Percentiles rank a stretch among this genome's conserved stretches.
Conservation (phyloP, 176 grass and related monocot genomes). For the Oryza nivara region DNA sequence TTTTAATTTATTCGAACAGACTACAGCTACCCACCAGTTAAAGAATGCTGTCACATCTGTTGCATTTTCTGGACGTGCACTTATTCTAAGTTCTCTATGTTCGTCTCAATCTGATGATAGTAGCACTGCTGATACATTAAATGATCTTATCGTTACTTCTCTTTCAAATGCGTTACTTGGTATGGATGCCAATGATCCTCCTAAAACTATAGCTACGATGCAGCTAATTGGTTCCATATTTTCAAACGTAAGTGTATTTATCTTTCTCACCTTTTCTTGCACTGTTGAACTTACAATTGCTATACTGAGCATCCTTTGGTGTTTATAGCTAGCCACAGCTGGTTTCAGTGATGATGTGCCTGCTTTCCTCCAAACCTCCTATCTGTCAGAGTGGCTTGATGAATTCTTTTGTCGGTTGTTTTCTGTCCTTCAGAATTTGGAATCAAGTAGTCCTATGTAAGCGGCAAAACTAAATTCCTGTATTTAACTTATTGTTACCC, state of each 20-base stretch:
- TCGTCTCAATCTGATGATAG: conserved; percentile 54
- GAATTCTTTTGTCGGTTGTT: conserved; percentile 90
- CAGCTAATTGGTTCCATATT: conserved; percentile 95
- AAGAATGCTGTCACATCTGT: conserved; percentile 94
- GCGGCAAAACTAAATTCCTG: conserved; percentile 32
- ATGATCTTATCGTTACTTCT: conserved; percentile 70
- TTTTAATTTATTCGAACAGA: conserved; percentile 52
- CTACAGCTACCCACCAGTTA: conserved; percentile 95
- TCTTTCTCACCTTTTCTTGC: conserved; percentile 28
- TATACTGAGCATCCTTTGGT: conserved; percentile 45
- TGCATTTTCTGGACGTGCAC: conserved; percentile 80
- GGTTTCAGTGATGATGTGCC: conserved; percentile 56
- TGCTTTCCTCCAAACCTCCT: conserved; percentile 68
- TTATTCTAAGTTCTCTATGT: conserved; percentile 70
- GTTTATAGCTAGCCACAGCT: conserved; percentile 75
- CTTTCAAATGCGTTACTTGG: conserved; percentile 98
- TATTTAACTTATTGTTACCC: conserved; percentile 17
- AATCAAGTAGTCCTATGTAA: conserved; percentile 88
- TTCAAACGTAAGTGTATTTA: conserved; percentile 77
- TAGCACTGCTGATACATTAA: conserved; percentile 43
- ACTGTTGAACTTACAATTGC: conserved; percentile 37
- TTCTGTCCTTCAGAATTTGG: conserved; percentile 90
- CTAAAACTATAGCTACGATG: conserved; percentile 94
- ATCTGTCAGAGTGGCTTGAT: conserved; percentile 86
- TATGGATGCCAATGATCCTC: conserved; percentile 99